Base-by-base conservation (phyloP, 1,284 basidiomycete genomes). In the Pseudozyma pruni region DNA sequence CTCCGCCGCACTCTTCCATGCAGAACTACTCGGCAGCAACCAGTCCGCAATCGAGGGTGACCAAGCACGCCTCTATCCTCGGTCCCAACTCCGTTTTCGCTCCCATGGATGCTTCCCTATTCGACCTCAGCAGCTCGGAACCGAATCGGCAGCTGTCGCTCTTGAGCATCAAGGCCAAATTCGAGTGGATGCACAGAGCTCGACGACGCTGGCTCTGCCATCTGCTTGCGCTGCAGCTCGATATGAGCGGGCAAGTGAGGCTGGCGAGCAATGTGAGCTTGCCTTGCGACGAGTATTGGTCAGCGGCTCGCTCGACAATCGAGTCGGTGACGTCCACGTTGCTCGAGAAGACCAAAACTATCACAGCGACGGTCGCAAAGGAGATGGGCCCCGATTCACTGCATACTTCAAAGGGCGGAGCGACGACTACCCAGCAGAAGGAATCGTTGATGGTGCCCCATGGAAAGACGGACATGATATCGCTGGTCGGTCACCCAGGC, bases 111-210 rank as follows among this genome's bases (percentile, higher is more conserved):
- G 25, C 53, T 2, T 42, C 49, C 11, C 22, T 32, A 2, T 10
- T 51, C 3, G 32, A 10, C 14, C 2, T 19, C 7, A n/a, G 38
- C n/a, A 27, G 31, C 29, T 31, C 47, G 16, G 60, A 57, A 29
- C 38, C 52, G 17, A 58, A 47, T 3, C 76, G 79, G 35, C 61
- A 66, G 14, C 40, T 76, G 32, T 55, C 72, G 13, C 62, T 81
- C 7, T 44, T 71, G 17, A 61, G 51, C 34, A 67, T 81, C 42
- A 76, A 75, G 39, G 33, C 51, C 38, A 54, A 59, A 17, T 81
- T 81, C 51, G 77, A 81, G 47, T 41, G 49, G 35, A 74, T 76
- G 69, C 80, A 81, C 42, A 20, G 55, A 14, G 52, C 61, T 27
- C 67, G 80, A 14, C 44, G 71, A 35, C 57, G 41, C 57, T 81